These are phyloP conservation scores for Xylariaceae sp. DNA, from an alignment of 2,329 filamentous ascomycete genomes.

Conservation along the genomic window DNA sequence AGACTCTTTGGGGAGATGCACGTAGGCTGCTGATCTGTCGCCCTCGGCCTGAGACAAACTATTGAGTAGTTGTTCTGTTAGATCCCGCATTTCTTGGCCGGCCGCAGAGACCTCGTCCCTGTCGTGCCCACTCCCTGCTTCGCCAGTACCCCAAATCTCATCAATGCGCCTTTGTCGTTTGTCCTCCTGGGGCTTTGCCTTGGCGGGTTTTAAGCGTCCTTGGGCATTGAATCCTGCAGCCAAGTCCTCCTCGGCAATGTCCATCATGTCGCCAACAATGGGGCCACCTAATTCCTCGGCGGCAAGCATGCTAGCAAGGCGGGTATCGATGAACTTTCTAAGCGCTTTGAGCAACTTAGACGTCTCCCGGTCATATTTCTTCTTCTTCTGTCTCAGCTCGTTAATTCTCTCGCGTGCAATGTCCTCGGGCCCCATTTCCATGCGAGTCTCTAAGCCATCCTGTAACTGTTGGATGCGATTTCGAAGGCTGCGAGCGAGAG, in stretches of 20 bases:
- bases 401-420: slow-evolving; percentile 57
- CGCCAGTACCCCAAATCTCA: slow-evolving; percentile 51
- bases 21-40: slow-evolving; percentile 51
- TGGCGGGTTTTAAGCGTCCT: slow-evolving; percentile 49
- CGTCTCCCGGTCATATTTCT: slow-evolving; percentile 55
- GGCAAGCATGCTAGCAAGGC: slow-evolving; percentile 69
- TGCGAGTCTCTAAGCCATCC: slow-evolving; percentile 50
- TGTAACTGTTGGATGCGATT: slow-evolving; percentile 49
- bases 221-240: slow-evolving; percentile 55
- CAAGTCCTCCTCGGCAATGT: slow-evolving; percentile 55
- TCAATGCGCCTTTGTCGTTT: slow-evolving; percentile 57
- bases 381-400: slow-evolving; percentile 54
- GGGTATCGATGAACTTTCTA: slow-evolving; percentile 63
- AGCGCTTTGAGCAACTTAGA: slow-evolving; percentile 57
- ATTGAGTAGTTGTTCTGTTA: slow-evolving; percentile 58
- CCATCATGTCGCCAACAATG: slow-evolving; percentile 68
- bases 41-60: slow-evolving; percentile 49
- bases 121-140: slow-evolving; percentile 30
- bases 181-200: slow-evolving; percentile 40
- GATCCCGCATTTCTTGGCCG: slow-evolving; percentile 51
- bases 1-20: slow-evolving; percentile 53
- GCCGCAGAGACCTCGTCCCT: slow-evolving; percentile 47
- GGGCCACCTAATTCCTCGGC: slow-evolving; percentile 80
- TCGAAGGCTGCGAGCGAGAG: slow-evolving; percentile 46
- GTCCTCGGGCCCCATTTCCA: slow-evolving; percentile 55